Evolutionary conservation across 1,284 basidiomycete genomes (phyloP).

Genomic region (Gomphus bonarii): DNA sequence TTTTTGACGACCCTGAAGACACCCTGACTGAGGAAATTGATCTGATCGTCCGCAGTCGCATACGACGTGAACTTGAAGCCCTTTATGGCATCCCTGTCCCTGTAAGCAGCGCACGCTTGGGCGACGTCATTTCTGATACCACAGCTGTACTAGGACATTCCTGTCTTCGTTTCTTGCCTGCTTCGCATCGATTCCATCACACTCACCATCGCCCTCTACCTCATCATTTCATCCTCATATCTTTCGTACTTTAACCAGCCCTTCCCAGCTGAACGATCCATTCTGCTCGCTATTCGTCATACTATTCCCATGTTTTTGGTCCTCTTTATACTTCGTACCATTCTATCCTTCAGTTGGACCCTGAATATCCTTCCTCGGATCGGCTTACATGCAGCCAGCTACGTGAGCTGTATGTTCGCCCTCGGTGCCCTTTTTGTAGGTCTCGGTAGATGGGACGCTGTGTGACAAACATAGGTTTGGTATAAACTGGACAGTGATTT

Average conservation of each 20-base stretch:
- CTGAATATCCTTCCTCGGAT: slow-evolving; percentile 51
- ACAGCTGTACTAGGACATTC: slow-evolving; percentile 42
- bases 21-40: slow-evolving; percentile 50
- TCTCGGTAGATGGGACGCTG: slow-evolving; percentile 52
- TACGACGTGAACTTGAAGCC: slow-evolving; percentile 62
- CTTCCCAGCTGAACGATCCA: slow-evolving; percentile 9
- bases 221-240: slow-evolving; percentile 54
- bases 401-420: slow-evolving; percentile 49
- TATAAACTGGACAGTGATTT: too few relatives aligned
- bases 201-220: slow-evolving; percentile 53
- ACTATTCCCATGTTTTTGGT: slow-evolving; percentile 36
- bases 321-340: slow-evolving; percentile 37
- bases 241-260: slow-evolving; percentile 31
- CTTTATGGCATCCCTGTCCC: slow-evolving; percentile 65
- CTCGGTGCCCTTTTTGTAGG: slow-evolving; percentile 58
- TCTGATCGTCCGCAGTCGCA: slow-evolving; percentile 46
- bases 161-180: slow-evolving; percentile 63
- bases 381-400: slow-evolving; percentile 62
- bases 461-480: background rate
- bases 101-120: slow-evolving; percentile 30
- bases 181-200: slow-evolving; percentile 63
- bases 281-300: background rate
- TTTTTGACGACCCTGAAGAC: background rate
- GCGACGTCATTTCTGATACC: background rate
- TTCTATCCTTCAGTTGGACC: slow-evolving; percentile 48